These are phyloP conservation scores for Arthrinium puccinioides DNA, from an alignment of 2,329 filamentous ascomycete genomes.

Conservation along the genomic window DNA sequence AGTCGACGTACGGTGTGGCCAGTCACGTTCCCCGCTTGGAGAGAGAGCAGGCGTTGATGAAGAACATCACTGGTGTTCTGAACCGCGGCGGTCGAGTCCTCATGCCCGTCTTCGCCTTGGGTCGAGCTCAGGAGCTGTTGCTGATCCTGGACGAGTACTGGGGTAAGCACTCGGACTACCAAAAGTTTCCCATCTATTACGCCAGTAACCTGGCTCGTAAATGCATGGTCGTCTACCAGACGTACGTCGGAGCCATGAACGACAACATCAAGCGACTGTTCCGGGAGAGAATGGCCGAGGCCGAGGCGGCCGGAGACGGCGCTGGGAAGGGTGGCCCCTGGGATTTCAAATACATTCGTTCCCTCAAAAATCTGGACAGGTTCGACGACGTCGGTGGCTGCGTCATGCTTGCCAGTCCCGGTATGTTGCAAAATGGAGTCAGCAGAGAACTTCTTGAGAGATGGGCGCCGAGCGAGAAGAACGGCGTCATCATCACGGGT, in stretches of 20 bases:
- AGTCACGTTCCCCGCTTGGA: conserved; percentile 87
- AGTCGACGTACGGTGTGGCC: conserved; percentile 94
- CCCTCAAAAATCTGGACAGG: conserved; percentile 83
- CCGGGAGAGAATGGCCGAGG: conserved; percentile 83
- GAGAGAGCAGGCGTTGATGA: conserved; percentile 89
- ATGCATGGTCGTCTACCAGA: conserved; percentile 98
- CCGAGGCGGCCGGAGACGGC: conserved; percentile 70
- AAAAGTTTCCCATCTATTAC: conserved; percentile 93
- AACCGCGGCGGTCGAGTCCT: conserved; percentile 88
- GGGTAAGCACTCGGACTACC: conserved; percentile 80
- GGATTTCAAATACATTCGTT: conserved; percentile 94
- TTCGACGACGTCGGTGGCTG: conserved; percentile 95
- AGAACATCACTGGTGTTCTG: conserved; percentile 83
- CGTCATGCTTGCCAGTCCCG: conserved; percentile 94
- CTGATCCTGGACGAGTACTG: conserved; percentile 97
- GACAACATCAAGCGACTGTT: conserved; percentile 98
- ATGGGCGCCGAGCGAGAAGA: conserved; percentile 94
- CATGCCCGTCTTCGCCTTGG: conserved; percentile 92
- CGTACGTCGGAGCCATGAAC: conserved; percentile 97
- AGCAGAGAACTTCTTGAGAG: conserved; percentile 87
- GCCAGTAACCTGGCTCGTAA: conserved; percentile 90
- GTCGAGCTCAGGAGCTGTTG: conserved; percentile 86
- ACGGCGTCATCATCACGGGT: conserved; percentile 96
- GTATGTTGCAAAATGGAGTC: conserved; percentile 97
- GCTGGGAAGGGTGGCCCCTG: conserved; percentile 78